Evolutionary conservation across 2,329 filamentous ascomycete genomes (phyloP), one percentile per base, ranked within the genome.

Genomic region (Neopestalotiopsis sp.): DNA sequence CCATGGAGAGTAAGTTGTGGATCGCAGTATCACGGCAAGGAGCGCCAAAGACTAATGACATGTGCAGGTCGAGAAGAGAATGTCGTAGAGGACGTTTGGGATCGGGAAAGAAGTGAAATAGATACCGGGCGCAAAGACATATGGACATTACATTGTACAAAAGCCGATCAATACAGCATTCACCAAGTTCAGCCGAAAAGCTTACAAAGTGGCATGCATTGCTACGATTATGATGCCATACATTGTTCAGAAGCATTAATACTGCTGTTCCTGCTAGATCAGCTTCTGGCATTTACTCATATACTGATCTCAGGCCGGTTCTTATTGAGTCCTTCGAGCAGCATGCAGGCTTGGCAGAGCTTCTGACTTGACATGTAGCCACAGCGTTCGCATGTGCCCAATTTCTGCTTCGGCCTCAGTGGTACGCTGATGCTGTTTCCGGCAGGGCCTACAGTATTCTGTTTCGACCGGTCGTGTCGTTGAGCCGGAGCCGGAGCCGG

Each of bases 291-390:
- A 28, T 17, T 12, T 4, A 10, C 4, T 72, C 81, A 88, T 81
- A 89, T 85, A 75, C 82, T 78, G 71, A 91, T 88, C 74, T 89
- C 84, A 69, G 88, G 82, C 69, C 89, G 83, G 73, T 91, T 91
- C 81, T 96, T 98, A 78, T 99, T 99, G 62, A 99, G 80, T 0
- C 92, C 94, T 74, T 98, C 95, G 2, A 99, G 87, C 59, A 99
- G 84, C 71, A 91, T 92, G 78, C 96, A 99, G 0, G 96, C 96
- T 81, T 99, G 97, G 81, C 96, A 99, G 52, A 98, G 89, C 38
- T 89, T 88, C 80, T 99, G 96, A 75, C 95, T 98, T 2, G 96
- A 97, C 80, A 99, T 92, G 78, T 98, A 99, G 14, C 96, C 96
- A 75, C 96, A 99, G 66, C 89, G 91, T 76, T 91, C 89, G 77